Percentiles rank a stretch among this genome's conserved stretches.
phyloP scores from a whole-genome alignment of 75 land plant genomes.

The Pinus albicaulis region DNA sequence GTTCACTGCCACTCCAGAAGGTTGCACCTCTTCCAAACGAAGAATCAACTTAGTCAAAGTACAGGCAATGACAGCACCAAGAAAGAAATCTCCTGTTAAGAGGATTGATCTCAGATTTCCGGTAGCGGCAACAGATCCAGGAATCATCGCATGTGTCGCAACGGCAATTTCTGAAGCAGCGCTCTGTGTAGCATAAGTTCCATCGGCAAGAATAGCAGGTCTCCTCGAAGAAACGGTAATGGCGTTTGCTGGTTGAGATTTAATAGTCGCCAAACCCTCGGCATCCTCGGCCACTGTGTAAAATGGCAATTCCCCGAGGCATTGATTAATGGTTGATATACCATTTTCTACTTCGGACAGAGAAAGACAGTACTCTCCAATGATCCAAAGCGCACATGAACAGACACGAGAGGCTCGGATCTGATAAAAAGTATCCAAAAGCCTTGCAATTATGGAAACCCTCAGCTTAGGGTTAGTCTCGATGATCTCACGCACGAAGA shows the following conservation, averaged over 20 bases:
- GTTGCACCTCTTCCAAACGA: conserved; percentile 74
- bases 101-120: conserved; percentile 77
- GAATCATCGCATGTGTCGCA: conserved; percentile 35
- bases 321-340: conserved; percentile 83
- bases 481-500: conserved; percentile 89
- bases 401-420: conserved; percentile 82
- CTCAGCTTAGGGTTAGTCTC: conserved; percentile 87
- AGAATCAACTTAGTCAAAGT: conserved; percentile 83
- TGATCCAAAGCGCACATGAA: conserved; percentile 93
- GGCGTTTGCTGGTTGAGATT: conserved; percentile 30
- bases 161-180: conserved; percentile 82
- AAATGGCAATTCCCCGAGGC: conserved; percentile 88
- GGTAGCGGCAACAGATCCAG: conserved; percentile 46
- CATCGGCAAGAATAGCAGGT: conserved; percentile 92
- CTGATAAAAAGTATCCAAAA: conserved; percentile 88
- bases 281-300: conserved; percentile 69
- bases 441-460: conserved; percentile 79
- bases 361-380: conserved; percentile 88
- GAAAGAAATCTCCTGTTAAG: conserved; percentile 85
- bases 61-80: conserved; percentile 78
- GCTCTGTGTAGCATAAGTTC: conserved; percentile 93
- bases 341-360: conserved; percentile 85
- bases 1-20: conserved; percentile 63
- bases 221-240: conserved; percentile 71
- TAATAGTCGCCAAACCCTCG: conserved; percentile 26